Base-by-base conservation (phyloP, 441 rosid genomes). In the Cnidoscolus chayamansa region DNA sequence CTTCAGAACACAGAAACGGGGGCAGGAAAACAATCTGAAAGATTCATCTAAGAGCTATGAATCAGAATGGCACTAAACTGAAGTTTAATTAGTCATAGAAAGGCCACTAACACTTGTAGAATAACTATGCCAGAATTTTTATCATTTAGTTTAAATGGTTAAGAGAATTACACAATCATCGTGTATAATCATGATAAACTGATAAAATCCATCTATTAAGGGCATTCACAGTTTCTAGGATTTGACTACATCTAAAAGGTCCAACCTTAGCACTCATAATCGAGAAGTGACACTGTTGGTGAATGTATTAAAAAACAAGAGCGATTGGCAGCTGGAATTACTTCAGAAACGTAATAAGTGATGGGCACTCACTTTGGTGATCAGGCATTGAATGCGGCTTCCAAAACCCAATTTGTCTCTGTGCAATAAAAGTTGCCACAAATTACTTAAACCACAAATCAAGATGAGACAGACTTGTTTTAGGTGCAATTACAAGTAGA, bases 331-430 rank as follows among this genome's bases (percentile, higher is more conserved):
- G 74, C 56, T 20, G 67, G 58, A 65, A 72, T 68, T 61, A 70
- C 50, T 58, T 55, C 64, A 58, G 20, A 71, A 70, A 43, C 43
- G 13, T 65, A 62, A 71, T 47, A 82, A 63, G 31, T 55, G 40
- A 63, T 67, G 63, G 75, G 56, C 76, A 77, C 90, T 84, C 80
- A 86, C 87, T 87, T 80, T 83, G 86, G 62, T 81, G 86, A 77
- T 86, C 94, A 47, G 88, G 76, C 79, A 83, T 69, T 58, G 76
- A 62, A 62, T 81, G 84, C 35, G 80, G 72, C 83, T 86, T 88
- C 88, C 86, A 80, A 74, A 85, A 85, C 72, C 92, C 92, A 83
- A 75, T 73, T 76, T 89, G 94, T 74, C 84, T 89, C 97, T 90
- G 88, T 81, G 67, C 80, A 86, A 77, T 31, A 75, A 76, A 82